Evolutionary conservation across 371 early-diverging fungal genomes (phyloP), one percentile per base, ranked within the genome.

Genomic region (Mucor velutinosus): DNA sequence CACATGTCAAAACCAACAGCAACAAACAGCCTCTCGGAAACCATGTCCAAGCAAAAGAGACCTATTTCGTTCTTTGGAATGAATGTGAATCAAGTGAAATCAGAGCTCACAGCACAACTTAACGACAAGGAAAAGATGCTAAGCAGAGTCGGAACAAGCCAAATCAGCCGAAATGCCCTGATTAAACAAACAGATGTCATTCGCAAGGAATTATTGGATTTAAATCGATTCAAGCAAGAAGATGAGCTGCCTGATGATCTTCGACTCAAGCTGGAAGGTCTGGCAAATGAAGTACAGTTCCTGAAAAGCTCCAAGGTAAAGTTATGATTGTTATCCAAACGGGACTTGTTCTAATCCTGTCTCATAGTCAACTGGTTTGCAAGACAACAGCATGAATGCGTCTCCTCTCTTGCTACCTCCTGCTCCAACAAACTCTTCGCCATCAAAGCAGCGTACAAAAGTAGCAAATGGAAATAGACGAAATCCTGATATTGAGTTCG

Each of bases 401-500:
- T 65, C 53, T 43, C 43, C 73, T 69, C 69, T 69, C 32, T 58
- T 68, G 53, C 64, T 78, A 45, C 77, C 83, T 49, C 74, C 79
- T 21, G 69, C 80, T n/a, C 68, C 75, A 12, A 72, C 74, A 4
- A 71, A 69, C 45, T 73, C 77, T 6, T 76, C 78, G 58, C 80
- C 82, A 0, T 75, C 77, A 17, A 83, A 80, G 39, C 78, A 77
- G 23, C 60, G 80, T 45, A 68, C 78, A 23, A 83, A 80, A 53
- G 58, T 70, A 53, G 67, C 71, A 19, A 78, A 78, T 62, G 70
- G 70, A n/a, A 75, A 74, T 43, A 71, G 80, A 37, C 69, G 73
- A 10, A 79, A 85, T 37, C 77, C 76, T n/a, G 86, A 87, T 75
- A 81, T 87, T 60, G 80, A 82, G 29, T 80, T 85, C 65, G 86